phyloP scores from a whole-genome alignment of 1,139 yeast genomes.

The Sugiyamaella sp. region DNA sequence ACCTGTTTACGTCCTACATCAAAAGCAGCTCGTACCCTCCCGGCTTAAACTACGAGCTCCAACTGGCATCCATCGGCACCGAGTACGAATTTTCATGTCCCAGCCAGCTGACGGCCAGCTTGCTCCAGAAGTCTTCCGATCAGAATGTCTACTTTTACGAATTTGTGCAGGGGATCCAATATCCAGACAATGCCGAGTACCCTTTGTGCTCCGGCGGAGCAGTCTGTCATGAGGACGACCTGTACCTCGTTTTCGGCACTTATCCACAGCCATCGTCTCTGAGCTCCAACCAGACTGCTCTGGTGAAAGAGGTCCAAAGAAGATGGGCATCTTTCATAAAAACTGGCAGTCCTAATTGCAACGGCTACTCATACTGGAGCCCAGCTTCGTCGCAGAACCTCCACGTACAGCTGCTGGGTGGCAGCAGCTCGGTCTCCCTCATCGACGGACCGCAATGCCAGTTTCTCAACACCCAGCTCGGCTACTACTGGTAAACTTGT shows the following conservation, averaged over 20 bases:
- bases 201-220: conserved; percentile 31
- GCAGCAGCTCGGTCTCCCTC: conserved; percentile 6
- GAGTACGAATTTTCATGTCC: conserved; percentile 35
- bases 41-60: conserved; percentile 18
- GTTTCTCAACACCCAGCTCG: conserved; percentile 9
- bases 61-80: conserved; percentile 31
- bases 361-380: conserved; percentile 21
- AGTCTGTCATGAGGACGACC: conserved; percentile 42
- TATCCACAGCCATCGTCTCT: conserved; percentile 25
- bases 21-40: conserved; percentile 17
- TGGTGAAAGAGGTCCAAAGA: conserved; percentile 35
- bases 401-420: conserved; percentile 9
- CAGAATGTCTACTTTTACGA: conserved; percentile 34
- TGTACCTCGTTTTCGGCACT: conserved; percentile 39
- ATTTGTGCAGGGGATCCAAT: conserved; percentile 36
- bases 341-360: conserved; percentile 30
- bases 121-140: conserved; percentile 4
- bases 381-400: conserved; percentile 9
- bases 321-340: conserved; percentile 39
- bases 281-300: conserved; percentile 25
- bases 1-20: conserved; percentile 20
- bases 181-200: conserved; percentile 29
- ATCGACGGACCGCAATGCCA: conserved; percentile 12
- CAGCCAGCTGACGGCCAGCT: conserved; percentile 27
- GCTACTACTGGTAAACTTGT: conserved; percentile 11